These are phyloP conservation scores for Coelastrella sp. DNA, from an alignment of 139 green algal species.

Conservation along the genomic window DNA sequence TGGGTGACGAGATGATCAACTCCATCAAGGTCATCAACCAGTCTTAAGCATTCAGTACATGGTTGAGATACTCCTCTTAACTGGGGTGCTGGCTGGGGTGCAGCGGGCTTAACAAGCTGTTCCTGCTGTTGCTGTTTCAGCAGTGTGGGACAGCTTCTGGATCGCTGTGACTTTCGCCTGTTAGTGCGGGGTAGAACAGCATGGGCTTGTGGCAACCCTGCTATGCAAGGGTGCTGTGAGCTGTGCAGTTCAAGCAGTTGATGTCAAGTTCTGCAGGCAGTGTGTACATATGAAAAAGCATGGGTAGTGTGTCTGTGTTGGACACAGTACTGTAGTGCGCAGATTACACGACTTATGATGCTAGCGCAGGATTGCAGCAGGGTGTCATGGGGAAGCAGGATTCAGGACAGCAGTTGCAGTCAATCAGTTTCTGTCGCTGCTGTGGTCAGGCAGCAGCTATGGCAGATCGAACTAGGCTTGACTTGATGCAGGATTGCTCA, in stretches of 20 bases:
- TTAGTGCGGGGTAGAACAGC: not conserved
- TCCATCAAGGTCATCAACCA: conserved; percentile 78
- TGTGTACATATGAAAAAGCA: no score
- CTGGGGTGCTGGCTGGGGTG: no score
- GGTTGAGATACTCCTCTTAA: not conserved
- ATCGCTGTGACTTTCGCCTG: not conserved
- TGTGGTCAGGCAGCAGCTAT: not conserved
- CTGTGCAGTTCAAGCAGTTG: no score
- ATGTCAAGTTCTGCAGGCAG: no score
- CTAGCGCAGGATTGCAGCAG: not conserved
- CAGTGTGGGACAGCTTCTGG: not conserved
- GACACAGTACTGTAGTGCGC: no score
- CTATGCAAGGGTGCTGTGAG: no score
- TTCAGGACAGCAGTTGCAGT: not conserved
- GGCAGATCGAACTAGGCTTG: not conserved
- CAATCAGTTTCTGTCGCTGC: not conserved
- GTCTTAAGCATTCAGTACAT: not conserved
- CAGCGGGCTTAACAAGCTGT: not conserved
- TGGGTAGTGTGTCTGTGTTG: no score
- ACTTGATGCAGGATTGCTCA: not conserved
- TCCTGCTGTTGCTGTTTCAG: not conserved
- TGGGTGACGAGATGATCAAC: conserved; percentile 96
- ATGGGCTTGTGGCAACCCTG: no score
- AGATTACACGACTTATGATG: not conserved
- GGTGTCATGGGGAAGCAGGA: not conserved